These are phyloP conservation scores for Nicotiana knightiana DNA, from an alignment of 257 asterid species.

Conservation along the genomic window DNA sequence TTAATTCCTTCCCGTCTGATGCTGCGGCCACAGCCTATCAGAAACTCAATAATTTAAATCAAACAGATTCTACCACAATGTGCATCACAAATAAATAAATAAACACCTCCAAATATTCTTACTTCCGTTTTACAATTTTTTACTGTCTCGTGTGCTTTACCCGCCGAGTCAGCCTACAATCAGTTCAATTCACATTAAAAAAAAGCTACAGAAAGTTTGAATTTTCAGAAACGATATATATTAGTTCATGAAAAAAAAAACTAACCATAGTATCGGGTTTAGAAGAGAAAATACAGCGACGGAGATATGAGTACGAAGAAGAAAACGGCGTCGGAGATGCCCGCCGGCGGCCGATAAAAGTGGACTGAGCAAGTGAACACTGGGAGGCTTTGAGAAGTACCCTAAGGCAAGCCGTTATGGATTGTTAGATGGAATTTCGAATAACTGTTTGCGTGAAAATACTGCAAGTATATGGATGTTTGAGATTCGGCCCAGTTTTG, in stretches of 20 bases:
- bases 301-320: not conserved
- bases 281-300: not conserved
- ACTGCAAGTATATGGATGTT: not conserved
- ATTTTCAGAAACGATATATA: not conserved
- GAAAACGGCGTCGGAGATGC: not conserved
- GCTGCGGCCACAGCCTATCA: conserved; percentile 21
- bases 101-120: not conserved
- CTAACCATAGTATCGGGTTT: not conserved
- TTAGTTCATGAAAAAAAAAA: not conserved
- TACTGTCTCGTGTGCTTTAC: not conserved
- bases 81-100: not conserved
- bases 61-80: not conserved
- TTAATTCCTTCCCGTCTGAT: conserved; percentile 42
- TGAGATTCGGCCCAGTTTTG: not conserved
- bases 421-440: not conserved
- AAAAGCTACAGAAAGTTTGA: not conserved
- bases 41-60: not conserved
- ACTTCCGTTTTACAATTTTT: not conserved
- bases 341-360: not conserved
- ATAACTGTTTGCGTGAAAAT: not conserved
- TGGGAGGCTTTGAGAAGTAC: not conserved
- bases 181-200: not conserved
- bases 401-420: conserved; percentile 8
- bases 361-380: not conserved
- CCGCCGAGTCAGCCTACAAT: not conserved